A percentile compares a stretch with the other conserved stretches of the same genome.
phyloP scores from a whole-genome alignment of 2,329 filamentous ascomycete species.

The Dactylellina haptotyla region DNA sequence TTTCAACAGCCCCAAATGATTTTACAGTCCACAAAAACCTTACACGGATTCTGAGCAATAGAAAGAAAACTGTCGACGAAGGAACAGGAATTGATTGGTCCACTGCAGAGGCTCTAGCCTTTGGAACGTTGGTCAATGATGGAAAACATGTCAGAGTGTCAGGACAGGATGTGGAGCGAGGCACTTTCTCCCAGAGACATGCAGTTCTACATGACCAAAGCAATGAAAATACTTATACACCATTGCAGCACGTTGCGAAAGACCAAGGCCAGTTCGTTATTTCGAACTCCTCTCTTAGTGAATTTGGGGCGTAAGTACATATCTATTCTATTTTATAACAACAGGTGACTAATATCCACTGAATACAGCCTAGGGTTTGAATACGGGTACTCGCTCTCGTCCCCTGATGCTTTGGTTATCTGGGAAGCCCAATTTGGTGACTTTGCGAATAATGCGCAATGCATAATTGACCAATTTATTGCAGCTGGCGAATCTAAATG shows the following conservation, averaged over 20 bases:
- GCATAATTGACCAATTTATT: constrained; percentile 98
- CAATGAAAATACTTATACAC: constrained; percentile 90
- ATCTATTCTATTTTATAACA: background rate
- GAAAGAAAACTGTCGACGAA: constrained; percentile 85
- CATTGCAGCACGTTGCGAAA: constrained; percentile 85
- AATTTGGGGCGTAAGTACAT: constrained; percentile 71
- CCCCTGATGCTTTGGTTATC: constrained; percentile 96
- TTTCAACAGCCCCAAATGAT: constrained; percentile 80
- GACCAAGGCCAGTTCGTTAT: constrained; percentile 97
- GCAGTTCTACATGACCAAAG: constrained; percentile 98
- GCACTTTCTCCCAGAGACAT: constrained; percentile 98
- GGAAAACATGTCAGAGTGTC: constrained; percentile 94
- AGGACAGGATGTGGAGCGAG: constrained; percentile 98
- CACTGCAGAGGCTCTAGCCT: constrained; percentile 93
- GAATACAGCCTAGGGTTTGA: constrained; percentile 88
- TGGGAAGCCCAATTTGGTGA: constrained; percentile 99
- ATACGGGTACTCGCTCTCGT: constrained; percentile 97
- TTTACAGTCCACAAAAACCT: constrained; percentile 94
- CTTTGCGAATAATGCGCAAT: constrained; percentile 99
- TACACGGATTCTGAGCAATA: constrained; percentile 89
- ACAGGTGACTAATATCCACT: constrained; percentile 22
- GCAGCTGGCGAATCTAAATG: constrained; percentile 98
- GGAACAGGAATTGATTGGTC: constrained; percentile 98
- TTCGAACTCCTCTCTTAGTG: constrained; percentile 88
- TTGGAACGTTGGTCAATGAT: constrained; percentile 88